Percentiles rank a stretch among this genome's conserved stretches.
phyloP scores from a whole-genome alignment of 768 basidiomycete species.

The Rhizopogon vinicolor region DNA sequence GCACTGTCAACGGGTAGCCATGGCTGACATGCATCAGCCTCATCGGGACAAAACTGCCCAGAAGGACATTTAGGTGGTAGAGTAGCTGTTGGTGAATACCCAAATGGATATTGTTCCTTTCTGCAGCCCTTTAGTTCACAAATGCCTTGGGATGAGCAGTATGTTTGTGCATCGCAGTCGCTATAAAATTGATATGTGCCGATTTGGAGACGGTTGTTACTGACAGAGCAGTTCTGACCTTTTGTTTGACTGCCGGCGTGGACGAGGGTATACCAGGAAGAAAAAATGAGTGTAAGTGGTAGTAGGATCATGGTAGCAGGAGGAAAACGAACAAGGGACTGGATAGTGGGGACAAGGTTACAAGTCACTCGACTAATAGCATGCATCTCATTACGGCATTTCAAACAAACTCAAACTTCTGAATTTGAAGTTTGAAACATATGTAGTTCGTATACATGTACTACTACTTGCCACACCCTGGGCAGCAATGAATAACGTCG shows the following conservation, averaged over 20 bases:
- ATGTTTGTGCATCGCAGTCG: slow-evolving; percentile 71
- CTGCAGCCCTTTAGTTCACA: slow-evolving; percentile 71
- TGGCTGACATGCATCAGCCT: slow-evolving; percentile 63
- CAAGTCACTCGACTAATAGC: no score
- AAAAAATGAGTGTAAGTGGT: slow-evolving; percentile 50
- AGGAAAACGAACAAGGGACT: slow-evolving; percentile 2
- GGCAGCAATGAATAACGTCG: slow-evolving; percentile 93
- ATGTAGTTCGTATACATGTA: slow-evolving; percentile 15
- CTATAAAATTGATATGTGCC: slow-evolving; percentile 79
- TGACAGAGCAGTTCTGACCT: slow-evolving; percentile 44
- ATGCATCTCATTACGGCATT: no score
- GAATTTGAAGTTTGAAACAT: no score
- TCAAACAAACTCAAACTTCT: no score
- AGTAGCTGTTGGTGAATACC: slow-evolving; percentile 40
- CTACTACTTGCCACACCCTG: slow-evolving; percentile 68
- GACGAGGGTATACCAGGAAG: slow-evolving; percentile 34
- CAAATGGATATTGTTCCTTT: slow-evolving; percentile 73
- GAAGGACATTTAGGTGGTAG: slow-evolving; percentile 58
- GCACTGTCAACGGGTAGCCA: slow-evolving; percentile 55
- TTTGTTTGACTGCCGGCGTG: slow-evolving; percentile 43
- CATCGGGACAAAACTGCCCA: slow-evolving; percentile 81
- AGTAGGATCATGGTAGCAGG: slow-evolving; percentile 21
- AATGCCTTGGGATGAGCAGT: slow-evolving; percentile 49
- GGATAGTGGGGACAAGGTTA: not conserved
- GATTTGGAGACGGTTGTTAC: slow-evolving; percentile 62